Conservation (phyloP, 2,329 filamentous ascomycete genomes). For the Diplodia seriata region DNA sequence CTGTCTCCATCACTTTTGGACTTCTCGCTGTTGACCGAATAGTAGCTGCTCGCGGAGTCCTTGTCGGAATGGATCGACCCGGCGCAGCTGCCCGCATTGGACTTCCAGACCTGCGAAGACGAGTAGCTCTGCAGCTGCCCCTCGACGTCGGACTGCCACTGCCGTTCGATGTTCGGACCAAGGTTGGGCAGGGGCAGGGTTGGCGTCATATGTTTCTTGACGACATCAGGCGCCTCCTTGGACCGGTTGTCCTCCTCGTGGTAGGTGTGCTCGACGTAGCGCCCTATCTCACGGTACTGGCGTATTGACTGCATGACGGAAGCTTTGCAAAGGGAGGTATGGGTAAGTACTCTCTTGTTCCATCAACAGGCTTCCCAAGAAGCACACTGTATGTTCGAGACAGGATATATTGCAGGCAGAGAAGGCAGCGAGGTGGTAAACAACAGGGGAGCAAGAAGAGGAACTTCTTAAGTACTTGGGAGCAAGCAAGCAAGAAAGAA, state of each 20-base stretch:
- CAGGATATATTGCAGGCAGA: not conserved
- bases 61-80: not conserved
- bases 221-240: constrained; percentile 5
- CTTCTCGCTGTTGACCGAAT: not conserved
- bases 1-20: not conserved
- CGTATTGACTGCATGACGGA: constrained; percentile 30
- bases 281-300: constrained; percentile 30
- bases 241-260: constrained; percentile 23
- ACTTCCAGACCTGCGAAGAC: constrained; percentile 10
- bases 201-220: not conserved
- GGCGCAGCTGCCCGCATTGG: not conserved
- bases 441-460: not conserved
- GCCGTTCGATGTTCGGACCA: constrained; percentile 6
- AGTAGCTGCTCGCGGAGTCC: not conserved
- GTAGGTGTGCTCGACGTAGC: constrained; percentile 25
- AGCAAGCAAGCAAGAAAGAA: not conserved
- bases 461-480: not conserved
- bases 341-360: not conserved
- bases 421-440: constrained; percentile 2
- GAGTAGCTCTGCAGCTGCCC: constrained; percentile 7
- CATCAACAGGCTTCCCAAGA: constrained; percentile 8
- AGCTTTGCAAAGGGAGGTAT: not conserved
- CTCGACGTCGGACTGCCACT: constrained; percentile 14
- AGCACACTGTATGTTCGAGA: constrained; percentile 5
- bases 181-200: constrained; percentile 6